Evolutionary conservation across 1,284 basidiomycete genomes (phyloP), one percentile per base, ranked within the genome.

Genomic region (Hymenochaete sp.): DNA sequence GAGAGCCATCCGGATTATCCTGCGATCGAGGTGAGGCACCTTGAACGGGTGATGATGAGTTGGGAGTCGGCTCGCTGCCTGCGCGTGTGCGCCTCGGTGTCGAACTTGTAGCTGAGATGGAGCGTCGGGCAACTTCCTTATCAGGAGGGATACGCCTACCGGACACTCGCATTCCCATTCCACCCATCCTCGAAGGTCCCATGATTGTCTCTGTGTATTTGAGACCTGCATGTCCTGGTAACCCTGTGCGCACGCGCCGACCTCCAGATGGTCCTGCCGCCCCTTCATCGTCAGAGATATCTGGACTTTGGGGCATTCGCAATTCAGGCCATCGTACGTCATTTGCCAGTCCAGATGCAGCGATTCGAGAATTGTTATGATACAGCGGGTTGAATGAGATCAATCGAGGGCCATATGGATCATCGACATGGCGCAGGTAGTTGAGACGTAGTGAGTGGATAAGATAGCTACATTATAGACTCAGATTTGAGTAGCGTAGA

Each of bases 181-280:
- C 79, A 3, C 80, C 80, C 0, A 70, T 67, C 25, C 72, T 60
- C 1, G 62, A 69, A 11, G 72, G 70, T 2, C 76, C 83, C 72
- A 92, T 81, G 56, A 95, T 93, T 0, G 91, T 95, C 55, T 84
- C 79, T 3, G 84, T 85, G 59, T 93, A 83, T 56, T 82, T 85
- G 51, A 93, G 69, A 3, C 75, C 71, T 0, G 69, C 67, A 0
- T 79, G 77, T 13, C 56, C 59, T 26, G 71, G 73, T 49, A 73
- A 76, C 6, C 74, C 76, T 2, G 70, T 65, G 1, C 71, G 66
- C 14, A 68, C 42, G 3, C 53, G 47, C 2, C 55, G 52, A 28
- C 60, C 58, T n/a, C 54, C 47, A 0, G 54, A 56, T 29, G 72
- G 68, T 6, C 62, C 56, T 14, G 57, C 38, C 4, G 41, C 37